A percentile compares a stretch with the other conserved stretches of the same genome.
These are phyloP conservation scores for Syzygium aqueum DNA, from an alignment of 345 rosid genomes.

Conservation along the genomic window DNA sequence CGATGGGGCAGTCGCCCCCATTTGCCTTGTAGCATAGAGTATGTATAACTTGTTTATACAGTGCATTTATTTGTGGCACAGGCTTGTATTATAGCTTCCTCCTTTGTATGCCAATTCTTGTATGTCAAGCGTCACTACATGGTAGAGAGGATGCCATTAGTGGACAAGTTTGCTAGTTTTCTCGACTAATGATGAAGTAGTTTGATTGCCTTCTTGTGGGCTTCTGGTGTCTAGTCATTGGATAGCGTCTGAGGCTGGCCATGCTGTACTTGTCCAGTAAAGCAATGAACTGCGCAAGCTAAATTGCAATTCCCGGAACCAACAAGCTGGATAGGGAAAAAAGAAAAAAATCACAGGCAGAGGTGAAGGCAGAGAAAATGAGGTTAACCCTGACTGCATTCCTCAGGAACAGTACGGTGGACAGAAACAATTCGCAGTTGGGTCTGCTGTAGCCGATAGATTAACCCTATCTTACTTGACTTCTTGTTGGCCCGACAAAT, in stretches of 20 bases:
- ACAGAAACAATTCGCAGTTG: neutral
- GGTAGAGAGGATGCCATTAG: neutral
- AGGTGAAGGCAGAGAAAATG: neutral
- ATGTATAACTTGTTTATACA: neutral
- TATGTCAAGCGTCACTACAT: neutral
- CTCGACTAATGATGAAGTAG: neutral
- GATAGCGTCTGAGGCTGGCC: neutral
- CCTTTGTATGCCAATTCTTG: neutral
- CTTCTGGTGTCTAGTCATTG: neutral
- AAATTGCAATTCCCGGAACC: neutral
- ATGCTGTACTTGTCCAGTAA: neutral
- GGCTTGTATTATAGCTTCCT: neutral
- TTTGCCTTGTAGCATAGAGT: neutral
- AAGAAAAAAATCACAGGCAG: neutral
- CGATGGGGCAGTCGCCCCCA: neutral
- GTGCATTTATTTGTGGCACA: neutral
- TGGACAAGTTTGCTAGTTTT: neutral
- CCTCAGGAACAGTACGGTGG: neutral
- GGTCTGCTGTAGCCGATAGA: neutral
- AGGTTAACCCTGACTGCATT: neutral
- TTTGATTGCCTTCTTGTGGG: neutral
- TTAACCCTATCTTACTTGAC: neutral
- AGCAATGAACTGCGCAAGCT: neutral
- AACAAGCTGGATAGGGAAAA: neutral
- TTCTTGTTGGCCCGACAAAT: neutral